Evolutionary conservation across 768 basidiomycete species (phyloP).

Genomic region (Amyloporia xantha): DNA sequence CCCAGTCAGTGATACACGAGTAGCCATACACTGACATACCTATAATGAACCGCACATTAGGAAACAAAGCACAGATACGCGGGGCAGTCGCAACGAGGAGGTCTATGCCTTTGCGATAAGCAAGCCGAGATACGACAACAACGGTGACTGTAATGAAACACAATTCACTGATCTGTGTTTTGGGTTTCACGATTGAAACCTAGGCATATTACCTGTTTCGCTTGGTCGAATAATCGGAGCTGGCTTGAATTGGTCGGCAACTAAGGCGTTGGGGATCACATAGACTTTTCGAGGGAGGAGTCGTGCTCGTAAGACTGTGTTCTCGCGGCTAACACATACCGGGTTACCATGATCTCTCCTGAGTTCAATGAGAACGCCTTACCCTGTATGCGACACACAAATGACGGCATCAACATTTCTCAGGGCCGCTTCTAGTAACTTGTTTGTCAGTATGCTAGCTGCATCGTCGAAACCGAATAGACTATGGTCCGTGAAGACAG

Average conservation of each 20-base stretch:
- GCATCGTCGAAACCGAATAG: slow-evolving; percentile 96
- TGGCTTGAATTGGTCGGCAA: slow-evolving; percentile 83
- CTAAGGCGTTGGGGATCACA: slow-evolving; percentile 91
- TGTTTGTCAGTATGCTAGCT: slow-evolving; percentile 95
- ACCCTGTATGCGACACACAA: slow-evolving; percentile 97
- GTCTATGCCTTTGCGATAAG: slow-evolving; percentile 95
- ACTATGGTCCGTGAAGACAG: slow-evolving; percentile 96
- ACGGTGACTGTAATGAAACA: slow-evolving; percentile 68
- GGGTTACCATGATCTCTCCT: neutral
- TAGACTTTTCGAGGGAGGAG: slow-evolving; percentile 64
- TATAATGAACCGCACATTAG: slow-evolving; percentile 83
- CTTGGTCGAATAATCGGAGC: slow-evolving; percentile 12
- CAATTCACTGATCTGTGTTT: too few relatives aligned
- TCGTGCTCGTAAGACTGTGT: slow-evolving; percentile 84
- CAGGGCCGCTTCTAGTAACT: slow-evolving; percentile 80
- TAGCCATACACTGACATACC: slow-evolving; percentile 37
- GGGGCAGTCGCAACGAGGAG: slow-evolving; percentile 90
- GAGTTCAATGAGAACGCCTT: slow-evolving; percentile 18
- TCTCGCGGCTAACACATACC: slow-evolving; percentile 75
- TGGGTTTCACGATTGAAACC: neutral
- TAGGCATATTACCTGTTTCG: neutral
- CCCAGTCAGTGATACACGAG: neutral
- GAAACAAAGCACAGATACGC: slow-evolving; percentile 77
- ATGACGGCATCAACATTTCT: slow-evolving; percentile 92
- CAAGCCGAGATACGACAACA: slow-evolving; percentile 82